phyloP scores from a whole-genome alignment of 345 rosid species.

The Sonneratia alba region DNA sequence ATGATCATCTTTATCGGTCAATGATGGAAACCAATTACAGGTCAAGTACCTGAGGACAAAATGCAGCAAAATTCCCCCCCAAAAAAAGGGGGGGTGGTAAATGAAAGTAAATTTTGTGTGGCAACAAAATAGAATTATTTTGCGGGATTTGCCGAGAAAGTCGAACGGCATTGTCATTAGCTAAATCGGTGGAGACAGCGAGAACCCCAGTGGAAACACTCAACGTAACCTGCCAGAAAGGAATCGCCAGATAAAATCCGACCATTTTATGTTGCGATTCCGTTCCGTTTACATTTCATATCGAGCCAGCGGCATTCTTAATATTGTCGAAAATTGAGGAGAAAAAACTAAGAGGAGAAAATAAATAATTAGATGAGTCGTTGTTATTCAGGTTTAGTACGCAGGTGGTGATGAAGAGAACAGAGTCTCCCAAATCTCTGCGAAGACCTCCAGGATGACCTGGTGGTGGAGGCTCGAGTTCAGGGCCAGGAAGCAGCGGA shows the following conservation, averaged over 20 bases:
- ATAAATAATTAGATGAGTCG: not conserved
- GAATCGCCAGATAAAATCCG: not conserved
- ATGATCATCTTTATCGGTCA: not conserved
- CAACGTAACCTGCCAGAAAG: not conserved
- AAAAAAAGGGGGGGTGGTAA: too few relatives aligned
- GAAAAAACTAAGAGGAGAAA: not conserved
- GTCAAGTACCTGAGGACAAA: too few relatives aligned
- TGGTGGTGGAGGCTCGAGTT: too few relatives aligned
- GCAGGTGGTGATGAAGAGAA: slow-evolving; percentile 5
- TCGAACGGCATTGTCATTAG: not conserved
- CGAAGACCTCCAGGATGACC: too few relatives aligned
- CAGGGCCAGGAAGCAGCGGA: not conserved
- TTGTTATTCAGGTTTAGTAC: not conserved
- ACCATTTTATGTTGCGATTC: not conserved
- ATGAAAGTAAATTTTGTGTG: too few relatives aligned
- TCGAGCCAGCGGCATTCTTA: not conserved
- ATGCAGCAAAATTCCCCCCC: too few relatives aligned
- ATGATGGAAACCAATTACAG: not conserved
- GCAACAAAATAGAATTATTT: not conserved
- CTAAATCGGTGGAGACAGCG: not conserved
- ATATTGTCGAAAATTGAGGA: not conserved
- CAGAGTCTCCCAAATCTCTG: not conserved
- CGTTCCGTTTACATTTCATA: not conserved
- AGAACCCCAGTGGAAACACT: not conserved
- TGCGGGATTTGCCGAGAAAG: not conserved